Evolutionary conservation across 1,139 yeast genomes (phyloP), one percentile per base, ranked within the genome.

Genomic region (Taiozyma onychis): DNA sequence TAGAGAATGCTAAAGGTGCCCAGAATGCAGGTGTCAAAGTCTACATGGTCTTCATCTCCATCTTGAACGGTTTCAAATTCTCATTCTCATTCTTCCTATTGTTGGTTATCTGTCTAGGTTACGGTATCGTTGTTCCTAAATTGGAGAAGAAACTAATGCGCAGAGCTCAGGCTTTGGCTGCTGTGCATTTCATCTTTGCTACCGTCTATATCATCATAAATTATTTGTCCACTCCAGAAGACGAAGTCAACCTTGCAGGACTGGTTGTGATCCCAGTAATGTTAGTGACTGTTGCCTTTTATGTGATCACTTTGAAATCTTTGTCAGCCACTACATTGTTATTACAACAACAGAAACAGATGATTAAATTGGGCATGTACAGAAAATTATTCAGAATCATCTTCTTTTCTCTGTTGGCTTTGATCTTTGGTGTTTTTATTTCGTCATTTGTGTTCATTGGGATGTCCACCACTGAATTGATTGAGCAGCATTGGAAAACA

Each of bases 401-500:
- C 43, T 79, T 88, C 59, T 76, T 77, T 27, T 85, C 97, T 2
- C 66, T 84, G 50, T 61, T 83, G 43, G 72, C 78, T 39, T 67
- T 84, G 43, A 69, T 82, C 53, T 68, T 81, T 45, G 96, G 96
- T 30, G 76, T 88, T 49, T 74, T 86, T 43, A 70, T 88, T 51
- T 81, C 93, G 21, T 78, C 90, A 7, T 76, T 93, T 58, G 73
- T 88, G 39, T 80, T 83, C 59, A 74, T 90, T 56, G 84, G 88
- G 45, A 86, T 88, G 80, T 79, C 88, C 27, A 75, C 85, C 7
- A 77, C 86, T 14, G 88, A 88, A 55, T 78, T 88, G 67, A 78
- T 93, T 57, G 96, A 91, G 62, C 81, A 81, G 59, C 87, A 88
- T 67, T 95, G 99, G 99, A 88, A 90, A 69, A 80, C 89, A 39